Evolutionary conservation across 768 basidiomycete species (phyloP).

Genomic region (Cubamyces sp.): DNA sequence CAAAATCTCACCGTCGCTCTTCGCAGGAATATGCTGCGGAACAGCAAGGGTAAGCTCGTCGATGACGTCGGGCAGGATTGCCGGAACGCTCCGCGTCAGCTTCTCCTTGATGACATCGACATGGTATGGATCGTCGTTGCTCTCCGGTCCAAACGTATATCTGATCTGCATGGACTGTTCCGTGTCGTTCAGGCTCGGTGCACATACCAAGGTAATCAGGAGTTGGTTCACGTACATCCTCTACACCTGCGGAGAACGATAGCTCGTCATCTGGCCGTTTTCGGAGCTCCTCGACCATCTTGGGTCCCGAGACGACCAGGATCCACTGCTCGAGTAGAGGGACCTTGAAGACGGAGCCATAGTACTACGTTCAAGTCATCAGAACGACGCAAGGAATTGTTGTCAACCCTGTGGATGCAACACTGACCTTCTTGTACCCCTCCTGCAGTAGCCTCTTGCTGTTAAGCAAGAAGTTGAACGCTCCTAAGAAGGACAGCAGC

Average conservation of each 20-base stretch:
- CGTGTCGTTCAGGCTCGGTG: constrained; percentile 7
- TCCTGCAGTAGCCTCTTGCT: constrained; percentile 40
- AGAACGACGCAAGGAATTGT: neutral
- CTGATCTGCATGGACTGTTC: constrained; percentile 35
- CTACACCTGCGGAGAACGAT: constrained; percentile 44
- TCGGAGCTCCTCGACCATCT: constrained; percentile 54
- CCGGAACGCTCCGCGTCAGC: constrained; percentile 32
- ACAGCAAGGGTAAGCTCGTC: constrained; percentile 33
- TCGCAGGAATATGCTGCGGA: constrained; percentile 36
- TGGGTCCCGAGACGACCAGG: constrained; percentile 45
- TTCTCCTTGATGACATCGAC: constrained; percentile 30
- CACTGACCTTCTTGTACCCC: constrained; percentile 41
- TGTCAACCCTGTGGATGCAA: neutral
- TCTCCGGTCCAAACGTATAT: constrained; percentile 38
- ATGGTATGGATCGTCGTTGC: constrained; percentile 28
- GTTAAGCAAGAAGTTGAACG: constrained; percentile 36
- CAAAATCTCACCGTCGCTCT: constrained; percentile 18
- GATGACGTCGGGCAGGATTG: constrained; percentile 28
- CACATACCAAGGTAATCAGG: neutral
- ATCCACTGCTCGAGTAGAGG: constrained; percentile 49
- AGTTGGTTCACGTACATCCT: constrained; percentile 38
- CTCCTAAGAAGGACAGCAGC: constrained; percentile 39
- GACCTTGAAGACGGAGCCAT: constrained; percentile 45
- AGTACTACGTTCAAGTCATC: constrained; percentile 19
- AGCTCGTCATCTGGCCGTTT: constrained; percentile 51